Evolutionary conservation across 1,284 basidiomycete species (phyloP).

Genomic region (Ceratobasidium sp.): DNA sequence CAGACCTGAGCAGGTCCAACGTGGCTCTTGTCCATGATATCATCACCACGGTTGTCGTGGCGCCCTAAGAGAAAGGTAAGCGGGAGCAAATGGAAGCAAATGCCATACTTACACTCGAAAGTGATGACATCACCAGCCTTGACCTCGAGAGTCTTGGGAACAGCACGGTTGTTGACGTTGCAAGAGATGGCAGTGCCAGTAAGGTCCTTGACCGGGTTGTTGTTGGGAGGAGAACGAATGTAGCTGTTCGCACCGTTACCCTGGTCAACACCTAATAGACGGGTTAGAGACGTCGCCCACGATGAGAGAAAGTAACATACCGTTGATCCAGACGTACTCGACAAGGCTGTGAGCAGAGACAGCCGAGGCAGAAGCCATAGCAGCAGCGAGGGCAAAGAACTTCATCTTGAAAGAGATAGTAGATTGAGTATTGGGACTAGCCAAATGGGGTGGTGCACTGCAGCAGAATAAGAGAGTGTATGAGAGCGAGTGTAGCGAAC

Average conservation of each 20-base stretch:
- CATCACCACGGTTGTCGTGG: constrained; percentile 29
- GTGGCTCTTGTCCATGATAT: constrained; percentile 37
- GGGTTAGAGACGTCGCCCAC: background rate
- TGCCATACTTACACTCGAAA: constrained; percentile 18
- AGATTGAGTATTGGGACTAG: background rate
- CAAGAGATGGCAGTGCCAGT: constrained; percentile 13
- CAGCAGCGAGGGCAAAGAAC: constrained; percentile 21
- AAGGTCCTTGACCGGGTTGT: constrained; percentile 36
- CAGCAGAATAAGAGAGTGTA: background rate
- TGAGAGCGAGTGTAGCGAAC: background rate
- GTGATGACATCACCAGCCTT: constrained; percentile 17
- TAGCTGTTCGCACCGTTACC: constrained; percentile 23
- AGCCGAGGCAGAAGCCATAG: background rate
- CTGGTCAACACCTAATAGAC: constrained; percentile 13
- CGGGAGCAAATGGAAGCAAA: background rate
- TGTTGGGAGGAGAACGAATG: constrained; percentile 34
- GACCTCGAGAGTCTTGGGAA: constrained; percentile 28
- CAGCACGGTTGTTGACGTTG: constrained; percentile 21
- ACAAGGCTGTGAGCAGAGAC: constrained; percentile 2
- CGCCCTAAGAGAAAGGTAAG: constrained; percentile 13
- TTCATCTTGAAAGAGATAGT: background rate
- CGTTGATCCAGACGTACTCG: constrained; percentile 1
- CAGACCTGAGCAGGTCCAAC: constrained; percentile 39
- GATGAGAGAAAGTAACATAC: background rate
- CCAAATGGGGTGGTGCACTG: background rate